Evolutionary conservation across 805 yeast species (phyloP).

Genomic region (Saccharomycopsis malanga): DNA sequence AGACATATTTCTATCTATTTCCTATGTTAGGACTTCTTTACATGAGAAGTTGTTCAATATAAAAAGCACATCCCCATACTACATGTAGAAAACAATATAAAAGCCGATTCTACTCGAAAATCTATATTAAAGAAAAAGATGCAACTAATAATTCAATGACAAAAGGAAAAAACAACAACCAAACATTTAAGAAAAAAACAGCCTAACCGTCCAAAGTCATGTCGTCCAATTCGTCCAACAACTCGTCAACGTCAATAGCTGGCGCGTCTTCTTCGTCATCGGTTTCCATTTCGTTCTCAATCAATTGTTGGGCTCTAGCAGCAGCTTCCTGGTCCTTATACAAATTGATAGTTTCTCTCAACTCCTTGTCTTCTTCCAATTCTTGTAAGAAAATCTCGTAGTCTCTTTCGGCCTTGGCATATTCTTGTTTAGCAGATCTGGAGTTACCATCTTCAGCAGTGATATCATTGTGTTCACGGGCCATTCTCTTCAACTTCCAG

Average conservation of each 20-base stretch:
- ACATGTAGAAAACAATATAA: no score
- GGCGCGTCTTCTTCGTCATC: constrained; percentile 75
- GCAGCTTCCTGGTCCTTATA: constrained; percentile 54
- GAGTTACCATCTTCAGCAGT: constrained; percentile 57
- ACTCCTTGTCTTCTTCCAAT: constrained; percentile 92
- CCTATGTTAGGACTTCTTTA: no score
- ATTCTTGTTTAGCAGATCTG: constrained; percentile 79
- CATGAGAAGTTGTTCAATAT: no score
- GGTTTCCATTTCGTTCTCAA: constrained; percentile 37
- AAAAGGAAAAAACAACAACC: background rate
- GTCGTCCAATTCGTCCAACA: constrained; percentile 90
- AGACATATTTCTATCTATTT: no score
- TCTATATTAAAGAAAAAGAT: background rate
- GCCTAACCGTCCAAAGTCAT: constrained; percentile 69
- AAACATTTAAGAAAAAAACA: background rate
- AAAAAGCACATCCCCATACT: no score
- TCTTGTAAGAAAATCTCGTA: constrained; percentile 95
- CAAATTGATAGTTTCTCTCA: constrained; percentile 83
- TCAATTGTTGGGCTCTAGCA: constrained; percentile 23
- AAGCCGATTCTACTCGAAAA: no score
- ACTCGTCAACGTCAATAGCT: constrained; percentile 80
- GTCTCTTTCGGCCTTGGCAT: constrained; percentile 88
- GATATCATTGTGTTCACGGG: constrained; percentile 85
- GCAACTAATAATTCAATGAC: background rate
- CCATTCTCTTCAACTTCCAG: constrained; percentile 97